Evolutionary conservation across 345 rosid species (phyloP), one percentile per base, ranked within the genome.

Genomic region (Litchi chinensis): DNA sequence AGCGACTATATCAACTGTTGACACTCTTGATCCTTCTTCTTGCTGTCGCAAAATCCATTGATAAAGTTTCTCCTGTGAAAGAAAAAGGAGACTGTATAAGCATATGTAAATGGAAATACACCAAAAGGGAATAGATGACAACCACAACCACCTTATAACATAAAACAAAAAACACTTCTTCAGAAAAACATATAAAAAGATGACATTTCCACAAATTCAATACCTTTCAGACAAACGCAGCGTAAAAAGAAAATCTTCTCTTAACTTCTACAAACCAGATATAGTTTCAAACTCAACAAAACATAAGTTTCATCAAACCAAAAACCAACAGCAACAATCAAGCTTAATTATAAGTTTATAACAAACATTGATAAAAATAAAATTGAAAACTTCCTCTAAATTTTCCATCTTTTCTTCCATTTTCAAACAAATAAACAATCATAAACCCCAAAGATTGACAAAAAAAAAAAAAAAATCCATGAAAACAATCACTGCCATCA

Each of bases 11-110:
- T 91, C 97, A 48, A 80, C 77, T 13, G 92, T 91, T 43, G 93
- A 65, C 75, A 87, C 86, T 83, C 92, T 87, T 32, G 88, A 82
- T 79, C 94, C 97, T 80, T 87, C 93, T 83, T 90, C 93, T 82
- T 90, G 87, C 80, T 91, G 88, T 79, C 94, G 88, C 87, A 90
- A 78, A 76, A 91, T 88, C 95, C 97, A 93, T 26, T 93, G 95
- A 80, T 87, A 87, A 64, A 93, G 86, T 77, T 93, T 93, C 81
- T 93, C 97, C 97, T 93, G 71, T 22, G n/a, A 57, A 76, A 52
- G 54, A 69, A 1, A 5, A 78, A 26, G 11, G 46, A 26, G 24
- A 60, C 44, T 7, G 2, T 13, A 9, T 73, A 73, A 73, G 37
- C 12, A 59, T 8, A 21, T 21, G 24, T 2, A 5, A 39, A 10